Evolutionary conservation across 2,329 filamentous ascomycete species (phyloP), one percentile per base, ranked within the genome.

Genomic region (Neonectria neomacrospora): DNA sequence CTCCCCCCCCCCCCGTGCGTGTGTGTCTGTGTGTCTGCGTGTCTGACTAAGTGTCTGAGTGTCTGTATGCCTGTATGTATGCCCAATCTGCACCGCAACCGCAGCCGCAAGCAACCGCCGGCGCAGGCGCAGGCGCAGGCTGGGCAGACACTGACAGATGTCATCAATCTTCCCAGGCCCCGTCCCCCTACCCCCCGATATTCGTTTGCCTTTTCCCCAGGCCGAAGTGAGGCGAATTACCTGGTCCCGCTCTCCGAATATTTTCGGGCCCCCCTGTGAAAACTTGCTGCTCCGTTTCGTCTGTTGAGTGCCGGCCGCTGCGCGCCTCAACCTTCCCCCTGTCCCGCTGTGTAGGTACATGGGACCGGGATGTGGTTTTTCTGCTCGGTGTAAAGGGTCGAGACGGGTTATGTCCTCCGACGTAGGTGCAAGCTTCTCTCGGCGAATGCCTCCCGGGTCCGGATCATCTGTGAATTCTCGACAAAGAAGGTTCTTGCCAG

Each of bases 201-300:
- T n/a, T 44, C 48, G 47, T 23, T n/a, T 44, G 61, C 50, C 44
- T 18, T 28, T 28, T 23, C 23, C 8, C 16, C 44, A 23, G 14
- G 14, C 6, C 22, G 16, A n/a, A n/a, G 56, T 37, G 44, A 64
- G 54, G 50, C 54, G 44, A 51, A 34, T 54, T 26, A n/a, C 20
- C 7, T 57, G 39, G 39, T 60, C 44, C 59, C 53, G 47, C 45
- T 55, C 58, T 59, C 67, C 67, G 65, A 70, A 54, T 47, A 60
- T 68, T 64, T 66, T 70, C 65, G 67, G 67, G 14, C 14, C 32
- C 32, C 32, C 32, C 32, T 37, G 32, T 37, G 32, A 37, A 37
- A 37, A 16, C 32, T 37, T 5, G 11, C 32, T 37, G 32, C 63
- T 22, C 26, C 41, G 32, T 26, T 30, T 48, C 45, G 26, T 3